Percentiles rank a stretch among this genome's conserved stretches.
phyloP scores from a whole-genome alignment of 352 stramenopile species.

The Globisporangium polare region DNA sequence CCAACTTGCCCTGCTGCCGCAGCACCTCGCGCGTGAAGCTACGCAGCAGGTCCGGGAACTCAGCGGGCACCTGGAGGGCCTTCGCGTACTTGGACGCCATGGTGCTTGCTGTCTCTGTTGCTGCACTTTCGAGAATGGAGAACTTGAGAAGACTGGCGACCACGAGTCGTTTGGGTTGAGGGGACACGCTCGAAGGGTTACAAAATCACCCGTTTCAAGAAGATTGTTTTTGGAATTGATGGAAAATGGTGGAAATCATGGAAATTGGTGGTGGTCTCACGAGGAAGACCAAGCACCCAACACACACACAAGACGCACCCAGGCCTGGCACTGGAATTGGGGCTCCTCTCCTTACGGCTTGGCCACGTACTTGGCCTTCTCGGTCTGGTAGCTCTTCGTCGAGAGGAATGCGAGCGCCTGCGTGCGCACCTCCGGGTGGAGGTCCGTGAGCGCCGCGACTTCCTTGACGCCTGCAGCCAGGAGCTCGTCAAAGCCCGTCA shows the following conservation, averaged over 20 bases:
- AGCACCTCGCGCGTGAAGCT: slow-evolving; percentile 80
- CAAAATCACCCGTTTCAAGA: too few relatives aligned
- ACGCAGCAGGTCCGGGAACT: slow-evolving; percentile 72
- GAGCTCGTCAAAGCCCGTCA: slow-evolving; percentile 14
- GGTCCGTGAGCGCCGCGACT: slow-evolving; percentile 6
- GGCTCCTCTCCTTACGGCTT: neutral
- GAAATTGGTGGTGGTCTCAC: neutral
- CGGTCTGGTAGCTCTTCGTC: slow-evolving; percentile 10
- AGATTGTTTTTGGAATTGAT: neutral
- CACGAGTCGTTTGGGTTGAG: neutral
- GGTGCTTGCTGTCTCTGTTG: too few relatives aligned
- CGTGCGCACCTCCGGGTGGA: slow-evolving; percentile 15
- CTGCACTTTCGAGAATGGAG: neutral
- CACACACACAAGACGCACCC: neutral
- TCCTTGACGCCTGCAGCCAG: slow-evolving; percentile 12
- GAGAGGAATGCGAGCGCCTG: slow-evolving; percentile 19
- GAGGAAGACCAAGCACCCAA: neutral
- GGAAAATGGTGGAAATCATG: neutral
- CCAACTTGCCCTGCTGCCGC: slow-evolving; percentile 76
- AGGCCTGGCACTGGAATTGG: too few relatives aligned
- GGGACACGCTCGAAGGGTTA: neutral
- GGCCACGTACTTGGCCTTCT: slow-evolving; percentile 6
- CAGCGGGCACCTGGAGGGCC: slow-evolving; percentile 60
- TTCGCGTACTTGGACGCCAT: slow-evolving; percentile 88
- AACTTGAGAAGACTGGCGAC: neutral